phyloP scores from a whole-genome alignment of 768 basidiomycete species.

The Russula dissimulans region DNA sequence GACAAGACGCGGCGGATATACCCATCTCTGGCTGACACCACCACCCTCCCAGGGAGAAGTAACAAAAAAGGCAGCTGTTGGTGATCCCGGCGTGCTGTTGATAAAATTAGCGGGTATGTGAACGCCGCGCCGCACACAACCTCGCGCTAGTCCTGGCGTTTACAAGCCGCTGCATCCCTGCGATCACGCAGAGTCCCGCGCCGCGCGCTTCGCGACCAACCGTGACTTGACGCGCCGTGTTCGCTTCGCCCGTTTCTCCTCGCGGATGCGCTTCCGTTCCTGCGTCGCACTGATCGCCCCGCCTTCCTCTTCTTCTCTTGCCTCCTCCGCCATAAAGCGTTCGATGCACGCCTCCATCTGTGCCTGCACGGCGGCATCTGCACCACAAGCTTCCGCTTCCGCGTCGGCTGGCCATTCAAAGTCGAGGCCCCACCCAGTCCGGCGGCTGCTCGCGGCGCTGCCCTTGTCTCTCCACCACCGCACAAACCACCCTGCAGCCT shows the following conservation, averaged over 20 bases:
- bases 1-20: not conserved
- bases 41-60: too few relatives aligned
- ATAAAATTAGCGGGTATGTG: not conserved
- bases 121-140: not conserved
- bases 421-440: slow-evolving; percentile 81
- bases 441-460: slow-evolving; percentile 28
- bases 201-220: slow-evolving; percentile 15
- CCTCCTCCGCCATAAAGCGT: slow-evolving; percentile 36
- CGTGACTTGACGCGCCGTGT: slow-evolving; percentile 28
- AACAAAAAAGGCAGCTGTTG: too few relatives aligned
- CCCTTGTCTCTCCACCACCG: slow-evolving; percentile 82
- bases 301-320: slow-evolving; percentile 44
- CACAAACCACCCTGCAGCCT: slow-evolving; percentile 76
- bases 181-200: not conserved
- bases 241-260: slow-evolving; percentile 33
- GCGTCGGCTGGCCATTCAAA: slow-evolving; percentile 49
- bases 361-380: slow-evolving; percentile 35
- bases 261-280: slow-evolving; percentile 48
- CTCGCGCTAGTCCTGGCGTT: not conserved
- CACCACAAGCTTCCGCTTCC: slow-evolving; percentile 18
- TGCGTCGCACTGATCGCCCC: slow-evolving; percentile 60
- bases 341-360: slow-evolving; percentile 70
- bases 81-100: not conserved
- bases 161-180: not conserved
- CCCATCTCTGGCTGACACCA: not conserved